Evolutionary conservation across 371 early-diverging fungal species (phyloP).

Genomic region (Vairimorpha apis): DNA sequence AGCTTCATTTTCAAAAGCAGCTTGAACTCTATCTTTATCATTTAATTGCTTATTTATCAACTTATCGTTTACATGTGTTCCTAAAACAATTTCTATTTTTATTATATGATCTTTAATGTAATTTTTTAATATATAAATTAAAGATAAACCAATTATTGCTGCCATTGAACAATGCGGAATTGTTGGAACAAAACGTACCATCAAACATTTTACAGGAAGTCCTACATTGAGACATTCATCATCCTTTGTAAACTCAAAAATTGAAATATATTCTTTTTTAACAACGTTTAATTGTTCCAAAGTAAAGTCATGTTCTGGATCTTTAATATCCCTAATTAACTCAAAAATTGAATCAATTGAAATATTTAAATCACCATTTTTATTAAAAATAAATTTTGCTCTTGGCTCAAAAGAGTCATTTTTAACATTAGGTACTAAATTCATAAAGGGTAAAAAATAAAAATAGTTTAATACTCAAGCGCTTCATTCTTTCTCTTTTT

Average conservation of each 20-base stretch:
- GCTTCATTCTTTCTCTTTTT: conserved; percentile 71
- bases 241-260: conserved; percentile 54
- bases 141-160: conserved; percentile 90
- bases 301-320: conserved; percentile 78
- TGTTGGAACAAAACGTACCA: conserved; percentile 74
- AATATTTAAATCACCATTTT: conserved; percentile 12
- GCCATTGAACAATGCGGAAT: conserved; percentile 99
- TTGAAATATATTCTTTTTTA: conserved; percentile 33
- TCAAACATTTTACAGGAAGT: conserved; percentile 36
- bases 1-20: conserved; percentile 80
- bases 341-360: conserved; percentile 65
- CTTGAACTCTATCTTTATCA: conserved; percentile 96
- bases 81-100: conserved; percentile 68
- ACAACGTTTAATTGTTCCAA: conserved; percentile 65
- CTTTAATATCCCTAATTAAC: conserved; percentile 85
- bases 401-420: conserved; percentile 2
- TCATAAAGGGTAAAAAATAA: conserved; percentile 20
- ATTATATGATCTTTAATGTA: conserved; percentile 80
- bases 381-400: conserved; percentile 10
- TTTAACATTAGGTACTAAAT: conserved; percentile 17
- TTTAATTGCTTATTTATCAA: conserved; percentile 91
- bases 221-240: conserved; percentile 60
- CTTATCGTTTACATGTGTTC: conserved; percentile 84
- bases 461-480: conserved; percentile 60
- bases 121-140: conserved; percentile 77